Percentiles rank a stretch among this genome's conserved stretches.
Conservation (phyloP, 192 early-diverging fungal species). For the Jimgerdemannia lactiflua region DNA sequence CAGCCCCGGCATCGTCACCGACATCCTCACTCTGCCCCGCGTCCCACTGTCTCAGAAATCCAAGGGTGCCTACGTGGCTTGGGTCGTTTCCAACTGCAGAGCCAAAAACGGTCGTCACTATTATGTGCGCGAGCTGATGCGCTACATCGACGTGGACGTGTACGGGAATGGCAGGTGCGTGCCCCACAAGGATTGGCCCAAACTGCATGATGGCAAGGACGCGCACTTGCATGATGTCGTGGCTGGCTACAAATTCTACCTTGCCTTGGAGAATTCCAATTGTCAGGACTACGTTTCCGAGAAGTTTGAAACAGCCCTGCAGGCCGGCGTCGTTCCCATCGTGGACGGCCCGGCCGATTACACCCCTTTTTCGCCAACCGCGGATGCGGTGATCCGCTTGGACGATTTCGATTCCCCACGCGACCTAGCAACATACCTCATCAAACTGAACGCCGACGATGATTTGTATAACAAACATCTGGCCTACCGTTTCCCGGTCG, state of each 20-base stretch:
- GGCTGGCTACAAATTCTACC: background rate
- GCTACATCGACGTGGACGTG: background rate
- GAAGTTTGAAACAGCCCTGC: background rate
- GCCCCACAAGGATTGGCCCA: background rate
- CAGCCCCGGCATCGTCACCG: background rate
- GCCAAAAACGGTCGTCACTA: background rate
- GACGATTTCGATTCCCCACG: background rate
- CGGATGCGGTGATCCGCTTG: background rate
- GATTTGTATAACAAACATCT: no score
- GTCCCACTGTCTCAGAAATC: background rate
- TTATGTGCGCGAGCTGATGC: background rate
- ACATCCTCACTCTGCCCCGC: background rate
- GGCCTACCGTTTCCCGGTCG: no score
- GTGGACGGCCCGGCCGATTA: background rate
- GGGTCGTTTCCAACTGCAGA: background rate
- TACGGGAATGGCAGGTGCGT: background rate
- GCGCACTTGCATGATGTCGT: background rate
- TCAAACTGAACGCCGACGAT: background rate
- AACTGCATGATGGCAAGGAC: background rate
- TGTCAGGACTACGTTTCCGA: background rate
- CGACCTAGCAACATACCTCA: background rate
- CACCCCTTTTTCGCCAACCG: background rate
- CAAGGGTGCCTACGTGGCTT: background rate
- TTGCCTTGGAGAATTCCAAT: background rate
- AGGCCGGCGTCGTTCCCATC: background rate